These are phyloP conservation scores for Aspergillus flavus DNA, from an alignment of 2,329 filamentous ascomycete species.

Conservation along the genomic window DNA sequence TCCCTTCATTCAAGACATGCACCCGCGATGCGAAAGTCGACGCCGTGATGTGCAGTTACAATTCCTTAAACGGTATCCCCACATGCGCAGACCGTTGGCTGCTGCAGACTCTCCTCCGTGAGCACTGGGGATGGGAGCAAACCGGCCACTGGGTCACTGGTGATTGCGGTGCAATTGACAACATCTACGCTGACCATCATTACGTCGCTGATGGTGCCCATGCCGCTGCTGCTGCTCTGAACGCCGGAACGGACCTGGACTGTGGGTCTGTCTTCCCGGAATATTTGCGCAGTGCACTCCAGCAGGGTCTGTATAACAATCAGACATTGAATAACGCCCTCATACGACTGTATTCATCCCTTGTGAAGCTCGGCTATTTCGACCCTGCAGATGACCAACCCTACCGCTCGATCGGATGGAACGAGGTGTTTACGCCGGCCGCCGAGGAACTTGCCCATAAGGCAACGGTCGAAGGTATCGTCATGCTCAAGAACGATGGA, in stretches of 20 bases:
- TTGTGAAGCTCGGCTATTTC: no score
- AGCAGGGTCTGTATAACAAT: no score
- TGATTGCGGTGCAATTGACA: conserved; percentile 64
- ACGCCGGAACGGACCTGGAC: conserved; percentile 34
- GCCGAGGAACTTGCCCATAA: conserved; percentile 56
- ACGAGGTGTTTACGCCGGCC: conserved; percentile 30
- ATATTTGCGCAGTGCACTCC: no score
- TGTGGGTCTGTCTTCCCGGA: no score
- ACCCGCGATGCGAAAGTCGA: conserved; percentile 58
- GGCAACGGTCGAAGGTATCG: conserved; percentile 49
- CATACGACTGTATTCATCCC: no score
- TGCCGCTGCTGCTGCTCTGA: conserved; percentile 49
- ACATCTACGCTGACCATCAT: conserved; percentile 56
- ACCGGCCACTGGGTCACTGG: conserved; percentile 61
- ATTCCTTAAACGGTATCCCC: conserved; percentile 64
- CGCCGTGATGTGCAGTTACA: conserved; percentile 64
- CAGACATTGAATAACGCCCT: no score
- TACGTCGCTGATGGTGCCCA: conserved; percentile 45
- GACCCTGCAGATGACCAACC: no score
- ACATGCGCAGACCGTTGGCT: conserved; percentile 64
- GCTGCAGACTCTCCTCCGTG: conserved; percentile 58
- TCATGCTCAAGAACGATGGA: conserved; percentile 54
- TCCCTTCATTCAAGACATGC: conserved; percentile 65
- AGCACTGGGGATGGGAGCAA: conserved; percentile 63
- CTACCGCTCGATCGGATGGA: no score